Evolutionary conservation across 148 eudicot species (phyloP).

Genomic region (Pharnaceum exiguum): DNA sequence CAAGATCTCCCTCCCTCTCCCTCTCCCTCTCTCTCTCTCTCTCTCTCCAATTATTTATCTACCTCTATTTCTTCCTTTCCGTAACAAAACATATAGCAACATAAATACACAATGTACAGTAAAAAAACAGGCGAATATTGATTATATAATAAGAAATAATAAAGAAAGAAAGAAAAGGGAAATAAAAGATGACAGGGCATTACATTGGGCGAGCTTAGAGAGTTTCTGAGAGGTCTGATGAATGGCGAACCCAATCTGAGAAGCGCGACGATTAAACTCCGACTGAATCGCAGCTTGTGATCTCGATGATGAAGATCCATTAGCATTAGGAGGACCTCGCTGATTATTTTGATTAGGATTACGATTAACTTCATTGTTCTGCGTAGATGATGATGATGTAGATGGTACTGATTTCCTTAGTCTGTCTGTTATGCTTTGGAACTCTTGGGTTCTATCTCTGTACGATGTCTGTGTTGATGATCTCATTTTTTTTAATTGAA

Average conservation of each 20-base stretch:
- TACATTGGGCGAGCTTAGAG: slow-evolving; percentile 71
- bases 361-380: slow-evolving; percentile 30
- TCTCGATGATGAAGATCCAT: slow-evolving; percentile 46
- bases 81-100: too few relatives aligned
- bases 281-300: slow-evolving; percentile 51
- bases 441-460: slow-evolving; percentile 73
- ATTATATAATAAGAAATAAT: not conserved
- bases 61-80: too few relatives aligned
- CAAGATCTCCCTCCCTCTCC: too few relatives aligned
- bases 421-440: slow-evolving; percentile 47
- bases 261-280: slow-evolving; percentile 69
- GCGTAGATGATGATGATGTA: slow-evolving; percentile 31
- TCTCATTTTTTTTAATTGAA: too few relatives aligned
- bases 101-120: too few relatives aligned
- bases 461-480: slow-evolving; percentile 46
- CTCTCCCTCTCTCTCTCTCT: too few relatives aligned
- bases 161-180: slow-evolving; percentile 10
- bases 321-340: slow-evolving; percentile 21
- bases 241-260: slow-evolving; percentile 66
- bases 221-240: slow-evolving; percentile 88
- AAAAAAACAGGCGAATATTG: too few relatives aligned
- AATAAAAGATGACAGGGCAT: too few relatives aligned
- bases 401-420: slow-evolving; percentile 34
- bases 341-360: slow-evolving; percentile 20
- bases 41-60: too few relatives aligned